Percentiles rank a stretch among this genome's conserved stretches.
Evolutionary conservation across 2,329 filamentous ascomycete species (phyloP).

Genomic region (Diaporthe citri): DNA sequence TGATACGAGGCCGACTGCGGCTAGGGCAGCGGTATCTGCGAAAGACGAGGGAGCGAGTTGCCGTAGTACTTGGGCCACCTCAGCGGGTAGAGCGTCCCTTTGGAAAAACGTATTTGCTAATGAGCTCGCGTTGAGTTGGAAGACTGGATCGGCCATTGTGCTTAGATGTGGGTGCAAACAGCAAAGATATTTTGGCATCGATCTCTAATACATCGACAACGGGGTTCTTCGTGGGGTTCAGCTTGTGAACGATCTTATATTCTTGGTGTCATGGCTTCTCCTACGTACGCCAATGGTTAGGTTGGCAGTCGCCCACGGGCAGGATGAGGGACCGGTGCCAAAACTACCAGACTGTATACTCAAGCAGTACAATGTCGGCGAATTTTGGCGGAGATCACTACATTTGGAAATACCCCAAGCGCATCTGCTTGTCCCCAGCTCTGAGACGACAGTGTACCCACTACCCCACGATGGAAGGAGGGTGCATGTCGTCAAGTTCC

Average conservation of each 20-base stretch:
- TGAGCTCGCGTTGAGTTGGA: slow-evolving; percentile 11
- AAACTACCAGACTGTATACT: background rate
- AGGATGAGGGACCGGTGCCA: background rate
- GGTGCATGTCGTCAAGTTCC: background rate
- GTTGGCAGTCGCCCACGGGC: background rate
- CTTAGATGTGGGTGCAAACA: background rate
- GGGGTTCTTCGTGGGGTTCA: background rate
- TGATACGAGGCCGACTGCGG: slow-evolving; percentile 43
- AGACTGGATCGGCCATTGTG: slow-evolving; percentile 7
- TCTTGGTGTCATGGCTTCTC: background rate
- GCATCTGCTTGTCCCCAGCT: background rate
- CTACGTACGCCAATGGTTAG: background rate
- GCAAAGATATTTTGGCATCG: background rate
- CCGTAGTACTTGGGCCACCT: slow-evolving; percentile 28
- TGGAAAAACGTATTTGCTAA: background rate
- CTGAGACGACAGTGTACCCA: background rate
- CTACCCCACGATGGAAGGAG: background rate
- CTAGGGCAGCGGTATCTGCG: slow-evolving; percentile 35
- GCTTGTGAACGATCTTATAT: background rate
- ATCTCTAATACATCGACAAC: background rate
- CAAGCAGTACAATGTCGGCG: slow-evolving; percentile 15
- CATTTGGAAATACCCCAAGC: background rate
- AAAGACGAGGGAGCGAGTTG: slow-evolving; percentile 12
- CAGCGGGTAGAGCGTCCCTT: background rate
- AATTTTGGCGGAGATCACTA: background rate